Evolutionary conservation across 2,329 filamentous ascomycete genomes (phyloP).

Genomic region (Botrytis paeoniae): DNA sequence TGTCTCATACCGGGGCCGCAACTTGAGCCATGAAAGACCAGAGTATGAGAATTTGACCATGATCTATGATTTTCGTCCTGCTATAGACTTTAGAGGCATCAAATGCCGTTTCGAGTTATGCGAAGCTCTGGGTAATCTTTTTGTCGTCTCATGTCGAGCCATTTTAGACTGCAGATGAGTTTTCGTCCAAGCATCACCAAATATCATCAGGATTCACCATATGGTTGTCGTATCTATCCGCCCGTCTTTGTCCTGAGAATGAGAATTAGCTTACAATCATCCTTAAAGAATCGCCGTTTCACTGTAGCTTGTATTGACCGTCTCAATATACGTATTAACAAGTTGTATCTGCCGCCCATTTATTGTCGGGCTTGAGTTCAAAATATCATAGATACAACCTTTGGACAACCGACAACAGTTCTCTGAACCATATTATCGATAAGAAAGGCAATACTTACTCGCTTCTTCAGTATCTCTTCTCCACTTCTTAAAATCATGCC

Average conservation of each 20-base stretch:
- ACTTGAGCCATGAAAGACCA: rapidly evolving
- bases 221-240: slow-evolving; percentile 14
- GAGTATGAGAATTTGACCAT: neutral
- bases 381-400: neutral
- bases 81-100: rapidly evolving
- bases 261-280: neutral
- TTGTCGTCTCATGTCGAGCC: neutral
- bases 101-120: neutral
- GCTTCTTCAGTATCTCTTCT: neutral
- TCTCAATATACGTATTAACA: neutral
- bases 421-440: neutral
- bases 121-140: neutral
- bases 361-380: no score
- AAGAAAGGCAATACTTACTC: neutral
- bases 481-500: neutral
- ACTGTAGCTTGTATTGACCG: no score
- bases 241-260: neutral
- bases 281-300: rapidly evolving
- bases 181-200: neutral
- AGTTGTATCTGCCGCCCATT: neutral
- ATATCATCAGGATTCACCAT: slow-evolving; percentile 6
- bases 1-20: no score
- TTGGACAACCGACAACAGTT: neutral
- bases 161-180: neutral
- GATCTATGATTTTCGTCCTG: neutral